Percentiles rank a stretch among this genome's conserved stretches.
Evolutionary conservation across 2,329 filamentous ascomycete genomes (phyloP).

Genomic region (Aplosporella prunicola): DNA sequence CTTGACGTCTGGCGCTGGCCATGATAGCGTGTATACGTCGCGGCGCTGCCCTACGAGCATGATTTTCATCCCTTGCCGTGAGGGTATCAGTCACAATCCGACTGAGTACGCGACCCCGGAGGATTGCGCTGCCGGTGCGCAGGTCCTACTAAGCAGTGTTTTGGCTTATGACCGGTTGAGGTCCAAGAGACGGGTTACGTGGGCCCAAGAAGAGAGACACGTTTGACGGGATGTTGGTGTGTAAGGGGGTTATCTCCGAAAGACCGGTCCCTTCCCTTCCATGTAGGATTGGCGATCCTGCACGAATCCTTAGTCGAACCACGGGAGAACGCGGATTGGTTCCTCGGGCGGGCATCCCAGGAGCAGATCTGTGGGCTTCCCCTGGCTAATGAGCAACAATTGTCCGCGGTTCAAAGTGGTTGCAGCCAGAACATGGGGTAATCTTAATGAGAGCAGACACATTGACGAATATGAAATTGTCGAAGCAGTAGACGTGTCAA

Average conservation of each 20-base stretch:
- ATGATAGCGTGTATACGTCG: slow-evolving; percentile 43
- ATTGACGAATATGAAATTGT: no score
- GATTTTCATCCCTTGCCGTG: slow-evolving; percentile 30
- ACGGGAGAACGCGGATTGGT: no score
- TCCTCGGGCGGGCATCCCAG: no score
- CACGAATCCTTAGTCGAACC: no score
- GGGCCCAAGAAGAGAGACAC: slow-evolving; percentile 12
- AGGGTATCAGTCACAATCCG: slow-evolving; percentile 32
- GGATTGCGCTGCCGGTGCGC: slow-evolving; percentile 30
- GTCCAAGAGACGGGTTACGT: slow-evolving; percentile 20
- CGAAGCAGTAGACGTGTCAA: no score
- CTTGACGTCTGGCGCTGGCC: slow-evolving; percentile 56
- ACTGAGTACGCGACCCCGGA: slow-evolving; percentile 27
- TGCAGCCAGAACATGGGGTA: no score
- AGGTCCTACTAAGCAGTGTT: slow-evolving; percentile 26
- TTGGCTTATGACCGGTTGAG: slow-evolving; percentile 40
- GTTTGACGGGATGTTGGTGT: slow-evolving; percentile 10
- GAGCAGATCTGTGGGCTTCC: no score
- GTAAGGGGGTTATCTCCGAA: no score
- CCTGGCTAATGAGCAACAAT: no score
- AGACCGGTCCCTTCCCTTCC: no score
- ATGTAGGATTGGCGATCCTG: neutral
- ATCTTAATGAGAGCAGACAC: no score
- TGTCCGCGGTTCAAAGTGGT: no score
- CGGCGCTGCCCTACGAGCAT: slow-evolving; percentile 36